These are phyloP conservation scores for Bremia lactucae DNA, from an alignment of 352 stramenopile species.

Conservation along the genomic window DNA sequence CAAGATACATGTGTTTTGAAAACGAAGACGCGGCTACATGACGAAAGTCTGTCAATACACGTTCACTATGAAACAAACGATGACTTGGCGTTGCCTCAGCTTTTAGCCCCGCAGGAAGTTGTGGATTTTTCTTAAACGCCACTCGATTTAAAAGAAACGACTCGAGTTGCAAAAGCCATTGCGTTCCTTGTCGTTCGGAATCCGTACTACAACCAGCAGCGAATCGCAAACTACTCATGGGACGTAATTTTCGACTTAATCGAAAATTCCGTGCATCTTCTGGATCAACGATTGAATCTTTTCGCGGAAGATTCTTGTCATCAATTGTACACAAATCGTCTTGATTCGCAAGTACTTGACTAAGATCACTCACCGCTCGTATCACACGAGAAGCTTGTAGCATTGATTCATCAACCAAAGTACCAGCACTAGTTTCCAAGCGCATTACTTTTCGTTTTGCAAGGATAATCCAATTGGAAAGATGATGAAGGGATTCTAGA, in stretches of 20 bases:
- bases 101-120: not conserved
- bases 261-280: constrained; percentile 40
- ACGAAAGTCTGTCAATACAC: constrained; percentile 55
- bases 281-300: constrained; percentile 20
- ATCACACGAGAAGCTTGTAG: constrained; percentile 8
- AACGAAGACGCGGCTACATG: constrained; percentile 55
- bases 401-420: constrained; percentile 6
- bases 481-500: constrained; percentile 58
- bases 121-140: constrained; percentile 26
- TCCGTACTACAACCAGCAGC: constrained; percentile 46
- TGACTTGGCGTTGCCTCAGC: constrained; percentile 37
- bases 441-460: constrained; percentile 60
- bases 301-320: constrained; percentile 7
- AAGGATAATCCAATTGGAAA: constrained; percentile 74
- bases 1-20: constrained; percentile 83
- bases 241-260: constrained; percentile 60
- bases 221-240: constrained; percentile 74
- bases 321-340: constrained; percentile 17
- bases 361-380: constrained; percentile 40
- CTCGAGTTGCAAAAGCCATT: constrained; percentile 71
- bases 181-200: constrained; percentile 36
- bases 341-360: constrained; percentile 26
- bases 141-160: constrained; percentile 47
- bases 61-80: constrained; percentile 78
- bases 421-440: constrained; percentile 27